These are phyloP conservation scores for Clonostachys chloroleuca DNA, from an alignment of 2,329 filamentous ascomycete species.

Conservation along the genomic window DNA sequence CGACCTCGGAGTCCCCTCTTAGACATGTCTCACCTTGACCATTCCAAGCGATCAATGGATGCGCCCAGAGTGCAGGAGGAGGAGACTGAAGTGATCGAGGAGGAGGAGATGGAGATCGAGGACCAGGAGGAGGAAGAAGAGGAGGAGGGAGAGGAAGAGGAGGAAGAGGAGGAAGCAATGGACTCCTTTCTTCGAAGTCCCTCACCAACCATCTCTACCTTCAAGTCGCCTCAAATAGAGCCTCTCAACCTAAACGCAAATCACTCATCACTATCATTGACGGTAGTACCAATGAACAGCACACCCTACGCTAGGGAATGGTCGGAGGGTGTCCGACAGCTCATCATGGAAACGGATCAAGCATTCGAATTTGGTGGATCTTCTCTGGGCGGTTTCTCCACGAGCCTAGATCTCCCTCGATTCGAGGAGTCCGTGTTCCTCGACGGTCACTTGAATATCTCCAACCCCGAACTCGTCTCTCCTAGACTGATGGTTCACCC, in stretches of 20 bases:
- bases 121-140: conserved; percentile 1
- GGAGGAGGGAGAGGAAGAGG: not conserved
- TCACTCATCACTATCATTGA: not conserved
- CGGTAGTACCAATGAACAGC: not conserved
- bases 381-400: not conserved
- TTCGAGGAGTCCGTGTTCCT: not conserved
- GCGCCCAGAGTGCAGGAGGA: no score
- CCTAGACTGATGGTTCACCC: no score
- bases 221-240: not conserved
- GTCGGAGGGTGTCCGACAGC: conserved; percentile 2
- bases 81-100: no score
- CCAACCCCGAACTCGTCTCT: no score
- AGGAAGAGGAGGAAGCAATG: not conserved
- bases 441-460: not conserved
- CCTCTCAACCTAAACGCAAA: not conserved
- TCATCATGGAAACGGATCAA: conserved; percentile 4
- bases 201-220: not conserved
- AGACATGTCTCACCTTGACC: no score
- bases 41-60: no score
- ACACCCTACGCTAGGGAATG: not conserved
- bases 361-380: conserved; percentile 2
- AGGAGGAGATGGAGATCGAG: conserved; percentile 1
- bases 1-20: no score
- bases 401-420: not conserved
- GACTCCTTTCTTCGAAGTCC: not conserved